Percentiles rank a stretch among this genome's conserved stretches.
Conservation (phyloP, 148 eudicot species). For the Hydrangea macrophylla region DNA sequence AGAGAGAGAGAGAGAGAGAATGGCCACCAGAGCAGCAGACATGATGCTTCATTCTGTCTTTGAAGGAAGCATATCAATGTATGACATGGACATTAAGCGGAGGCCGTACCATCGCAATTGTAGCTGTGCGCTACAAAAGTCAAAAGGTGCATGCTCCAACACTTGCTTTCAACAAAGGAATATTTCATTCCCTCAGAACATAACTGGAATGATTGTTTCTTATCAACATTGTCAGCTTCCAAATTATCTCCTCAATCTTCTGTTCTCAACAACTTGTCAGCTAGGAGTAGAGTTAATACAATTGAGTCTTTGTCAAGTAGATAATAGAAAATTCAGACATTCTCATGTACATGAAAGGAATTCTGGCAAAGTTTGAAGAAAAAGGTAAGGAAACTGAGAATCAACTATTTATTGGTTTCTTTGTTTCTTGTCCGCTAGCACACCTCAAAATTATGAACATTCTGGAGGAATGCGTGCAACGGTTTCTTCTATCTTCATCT, state of each 20-base stretch:
- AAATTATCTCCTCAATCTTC: neutral
- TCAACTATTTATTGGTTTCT: too few relatives aligned
- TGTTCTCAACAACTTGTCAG: neutral
- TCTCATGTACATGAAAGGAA: too few relatives aligned
- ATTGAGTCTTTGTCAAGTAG: neutral
- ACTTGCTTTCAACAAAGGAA: neutral
- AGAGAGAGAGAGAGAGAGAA: neutral
- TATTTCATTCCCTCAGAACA: neutral
- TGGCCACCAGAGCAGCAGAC: constrained; percentile 16
- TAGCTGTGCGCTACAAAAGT: constrained; percentile 11
- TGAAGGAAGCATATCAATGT: constrained; percentile 24
- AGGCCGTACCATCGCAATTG: constrained; percentile 42
- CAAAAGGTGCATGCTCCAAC: neutral
- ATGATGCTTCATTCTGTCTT: constrained; percentile 15
- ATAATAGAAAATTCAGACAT: neutral
- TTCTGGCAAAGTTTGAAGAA: too few relatives aligned
- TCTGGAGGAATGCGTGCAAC: too few relatives aligned
- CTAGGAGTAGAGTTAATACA: neutral
- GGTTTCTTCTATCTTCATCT: too few relatives aligned
- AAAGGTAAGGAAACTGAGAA: too few relatives aligned
- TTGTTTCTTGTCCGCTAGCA: too few relatives aligned
- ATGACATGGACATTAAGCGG: constrained; percentile 18
- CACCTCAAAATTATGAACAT: too few relatives aligned
- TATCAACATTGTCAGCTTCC: neutral
- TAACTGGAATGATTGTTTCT: neutral